Evolutionary conservation across 495 filamentous ascomycete genomes (phyloP), one percentile per base, ranked within the genome.

Genomic region (Thermochaetoides thermophila): DNA sequence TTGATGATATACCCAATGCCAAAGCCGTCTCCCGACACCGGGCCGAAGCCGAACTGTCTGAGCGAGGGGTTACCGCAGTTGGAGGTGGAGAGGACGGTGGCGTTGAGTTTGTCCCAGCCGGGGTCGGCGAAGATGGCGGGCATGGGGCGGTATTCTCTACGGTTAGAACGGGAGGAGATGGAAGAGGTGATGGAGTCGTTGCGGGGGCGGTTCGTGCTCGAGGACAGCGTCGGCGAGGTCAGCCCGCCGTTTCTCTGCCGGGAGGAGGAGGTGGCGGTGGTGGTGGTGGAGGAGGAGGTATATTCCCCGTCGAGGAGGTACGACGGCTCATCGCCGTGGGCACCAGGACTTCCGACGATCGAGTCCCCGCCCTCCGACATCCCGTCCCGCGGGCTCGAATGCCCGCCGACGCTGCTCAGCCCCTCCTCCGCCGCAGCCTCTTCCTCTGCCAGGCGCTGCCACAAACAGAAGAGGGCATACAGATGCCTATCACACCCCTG

Each of bases 1-100:
- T 97, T 97, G 71, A 97, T 95, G 46, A 97, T 96, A 57, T 97
- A 97, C 9, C 89, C 89, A 35, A 97, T 92, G 9, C 91, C 89
- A 53, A 96, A 96, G 0, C 89, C 89, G 34, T 96, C 91, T 17
- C 78, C 87, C 3, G 80, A 86, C 0, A 85, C 91, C 3, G 89
- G 89, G 0, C 89, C 89, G 56, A 97, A 97, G 8, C 89, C 89
- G 46, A 97, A 97, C 29, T 94, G 84, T 1, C 89, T 78, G 10
- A 97, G 70, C n/a, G 81, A 86, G 2, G 89, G 89, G 57, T 97
- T 97, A 35, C 89, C 89, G 57, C 89, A 97, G 60, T 97, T 97
- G n/a, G 85, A 94, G 1, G 89, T 95, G 20, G 81, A 89, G 13
- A 97, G 62, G 45, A 96, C 82, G 11, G 89, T 95, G 42, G 72